Conservation (phyloP, 2,329 filamentous ascomycete genomes). For the Clonostachys chloroleuca region DNA sequence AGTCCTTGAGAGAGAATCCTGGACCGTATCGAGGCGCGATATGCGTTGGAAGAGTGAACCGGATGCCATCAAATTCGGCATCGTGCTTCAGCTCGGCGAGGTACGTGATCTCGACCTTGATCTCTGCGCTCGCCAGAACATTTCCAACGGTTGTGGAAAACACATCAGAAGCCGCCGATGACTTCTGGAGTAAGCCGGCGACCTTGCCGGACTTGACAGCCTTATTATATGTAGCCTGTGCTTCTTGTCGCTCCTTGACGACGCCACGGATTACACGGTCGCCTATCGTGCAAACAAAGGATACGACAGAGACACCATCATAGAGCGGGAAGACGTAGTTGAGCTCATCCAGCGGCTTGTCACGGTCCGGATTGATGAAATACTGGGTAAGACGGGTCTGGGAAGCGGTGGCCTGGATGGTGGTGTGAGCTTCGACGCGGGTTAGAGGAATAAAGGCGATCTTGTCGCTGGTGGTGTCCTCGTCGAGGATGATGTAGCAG, state of each 20-base stretch:
- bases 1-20: not conserved
- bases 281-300: slow-evolving; percentile 61
- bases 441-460: slow-evolving; percentile 53
- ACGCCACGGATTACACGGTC: slow-evolving; percentile 56
- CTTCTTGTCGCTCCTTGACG: slow-evolving; percentile 62
- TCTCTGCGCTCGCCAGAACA: slow-evolving; percentile 51
- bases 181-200: slow-evolving; percentile 62
- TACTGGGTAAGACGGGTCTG: slow-evolving; percentile 46
- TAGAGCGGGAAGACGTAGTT: slow-evolving; percentile 69
- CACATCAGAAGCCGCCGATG: slow-evolving; percentile 56
- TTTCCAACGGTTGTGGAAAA: slow-evolving; percentile 68
- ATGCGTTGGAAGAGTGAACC: slow-evolving; percentile 63
- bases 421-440: slow-evolving; percentile 51
- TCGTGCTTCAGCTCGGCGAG: slow-evolving; percentile 71
- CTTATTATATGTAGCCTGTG: slow-evolving; percentile 52
- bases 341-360: slow-evolving; percentile 33
- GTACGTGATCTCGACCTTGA: slow-evolving; percentile 60
- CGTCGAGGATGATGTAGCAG: slow-evolving; percentile 20
- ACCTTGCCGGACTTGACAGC: slow-evolving; percentile 55
- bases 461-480: slow-evolving; percentile 3
- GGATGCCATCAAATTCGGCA: slow-evolving; percentile 60
- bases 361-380: slow-evolving; percentile 52
- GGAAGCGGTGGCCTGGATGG: slow-evolving; percentile 50
- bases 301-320: slow-evolving; percentile 66
- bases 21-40: slow-evolving; percentile 60